Evolutionary conservation across 2,329 filamentous ascomycete genomes (phyloP), one percentile per base, ranked within the genome.

Genomic region (Dryadomyces quercivorus): DNA sequence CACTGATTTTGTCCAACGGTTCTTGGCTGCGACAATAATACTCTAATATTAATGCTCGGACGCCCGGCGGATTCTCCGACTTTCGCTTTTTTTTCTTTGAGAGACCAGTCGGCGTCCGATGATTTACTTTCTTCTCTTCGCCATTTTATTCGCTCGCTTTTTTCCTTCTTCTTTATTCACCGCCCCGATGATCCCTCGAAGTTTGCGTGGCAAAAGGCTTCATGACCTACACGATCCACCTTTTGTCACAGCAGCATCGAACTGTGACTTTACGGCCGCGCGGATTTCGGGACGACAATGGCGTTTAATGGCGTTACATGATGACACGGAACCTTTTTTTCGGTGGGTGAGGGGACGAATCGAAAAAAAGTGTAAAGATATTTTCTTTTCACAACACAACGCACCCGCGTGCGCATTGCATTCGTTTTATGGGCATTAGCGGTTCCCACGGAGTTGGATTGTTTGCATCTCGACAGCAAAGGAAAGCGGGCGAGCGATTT

Each of bases 351-450:
- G 36, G 36, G 36, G 36, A 13, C 36, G 36, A 40, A 40, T 40
- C 36, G 36, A 40, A 40, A 40, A 40, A 16, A 16, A 40, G 36
- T 40, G 36, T 40, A 5, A 20, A 9, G n/a, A 5, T 42, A 13
- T 42, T 42, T 34, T 18, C 38, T 18, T 34, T 43, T 44, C 50
- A 34, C 40, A 16, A 34, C 40, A 16, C n/a, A 3, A 16, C 52
- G 50, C 52, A 51, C 54, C 38, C 54, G 53, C 50, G 47, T 55
- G 47, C 49, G 51, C 46, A 55, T 59, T 59, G 55, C 57, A 59
- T 59, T 59, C 57, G 57, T 52, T 59, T 48, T 45, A 50, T 45
- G 50, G 54, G 55, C 51, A 47, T 54, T 52, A 52, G 52, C 53
- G 53, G 47, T 46, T 45, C 31, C 38, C 46, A 22, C 15, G 54